Percentiles rank a stretch among this genome's conserved stretches.
phyloP scores from a whole-genome alignment of 805 yeast genomes.

The Candida dajiaensis region DNA sequence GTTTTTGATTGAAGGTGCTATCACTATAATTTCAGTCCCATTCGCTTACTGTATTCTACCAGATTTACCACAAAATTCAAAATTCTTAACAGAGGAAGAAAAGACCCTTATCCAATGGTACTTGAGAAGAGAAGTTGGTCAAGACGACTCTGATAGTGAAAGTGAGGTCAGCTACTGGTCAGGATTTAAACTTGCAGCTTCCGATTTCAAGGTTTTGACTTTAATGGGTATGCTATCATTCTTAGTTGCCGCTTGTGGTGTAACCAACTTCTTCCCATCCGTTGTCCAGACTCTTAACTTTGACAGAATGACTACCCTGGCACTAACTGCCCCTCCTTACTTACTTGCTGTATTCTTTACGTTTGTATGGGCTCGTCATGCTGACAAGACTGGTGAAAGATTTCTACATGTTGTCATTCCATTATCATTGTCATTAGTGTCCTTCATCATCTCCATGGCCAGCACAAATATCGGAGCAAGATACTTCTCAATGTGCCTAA shows the following conservation, averaged over 20 bases:
- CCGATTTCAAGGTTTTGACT: conserved; percentile 41
- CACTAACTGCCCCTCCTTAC: conserved; percentile 57
- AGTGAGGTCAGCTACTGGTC: conserved; percentile 27
- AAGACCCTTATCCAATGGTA: conserved; percentile 30
- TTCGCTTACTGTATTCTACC: conserved; percentile 44
- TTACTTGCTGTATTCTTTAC: conserved; percentile 44
- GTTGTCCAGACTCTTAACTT: conserved; percentile 52
- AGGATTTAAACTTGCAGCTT: conserved; percentile 30
- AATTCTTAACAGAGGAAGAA: conserved; percentile 39
- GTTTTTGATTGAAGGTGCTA: conserved; percentile 49
- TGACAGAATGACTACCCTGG: conserved; percentile 41
- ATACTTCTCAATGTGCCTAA: conserved; percentile 52
- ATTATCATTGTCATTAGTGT: conserved; percentile 33
- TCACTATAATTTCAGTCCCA: conserved; percentile 43
- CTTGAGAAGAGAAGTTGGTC: conserved; percentile 23
- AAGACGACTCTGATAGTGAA: conserved; percentile 21
- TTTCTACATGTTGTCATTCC: conserved; percentile 44
- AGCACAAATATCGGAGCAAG: conserved; percentile 50
- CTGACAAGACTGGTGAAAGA: conserved; percentile 51
- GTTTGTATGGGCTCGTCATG: conserved; percentile 47
- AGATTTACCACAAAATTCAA: conserved; percentile 46
- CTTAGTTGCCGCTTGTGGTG: conserved; percentile 54
- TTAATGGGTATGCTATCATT: conserved; percentile 37
- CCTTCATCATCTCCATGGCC: conserved; percentile 44
- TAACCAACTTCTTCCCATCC: conserved; percentile 56